Percentiles rank a stretch among this genome's conserved stretches.
Evolutionary conservation across 2,329 filamentous ascomycete species (phyloP).

Genomic region (Fusarium sp.): DNA sequence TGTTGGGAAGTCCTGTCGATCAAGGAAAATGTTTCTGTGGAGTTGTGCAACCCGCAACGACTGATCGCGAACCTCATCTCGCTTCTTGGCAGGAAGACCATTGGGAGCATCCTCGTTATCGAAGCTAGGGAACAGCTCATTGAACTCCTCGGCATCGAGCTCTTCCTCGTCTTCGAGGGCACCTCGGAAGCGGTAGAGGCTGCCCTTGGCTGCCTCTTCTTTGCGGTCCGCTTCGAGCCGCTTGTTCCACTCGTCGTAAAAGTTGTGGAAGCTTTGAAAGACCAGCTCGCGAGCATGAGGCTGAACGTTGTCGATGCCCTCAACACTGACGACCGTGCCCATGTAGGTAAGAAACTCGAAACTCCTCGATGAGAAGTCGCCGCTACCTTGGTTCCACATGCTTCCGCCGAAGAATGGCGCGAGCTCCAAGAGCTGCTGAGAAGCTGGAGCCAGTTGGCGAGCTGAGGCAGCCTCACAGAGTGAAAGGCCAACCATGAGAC

Average conservation of each 20-base stretch:
- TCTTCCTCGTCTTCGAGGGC: slow-evolving; percentile 82
- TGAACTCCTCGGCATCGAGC: slow-evolving; percentile 78
- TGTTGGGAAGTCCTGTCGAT: slow-evolving; percentile 53
- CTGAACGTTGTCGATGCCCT: slow-evolving; percentile 59
- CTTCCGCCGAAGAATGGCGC: slow-evolving; percentile 69
- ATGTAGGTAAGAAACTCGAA: slow-evolving; percentile 60
- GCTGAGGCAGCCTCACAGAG: slow-evolving; percentile 62
- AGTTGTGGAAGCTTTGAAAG: slow-evolving; percentile 75
- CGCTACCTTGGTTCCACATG: slow-evolving; percentile 45
- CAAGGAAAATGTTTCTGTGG: slow-evolving; percentile 67
- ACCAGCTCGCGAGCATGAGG: slow-evolving; percentile 64
- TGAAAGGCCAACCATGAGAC: slow-evolving; percentile 80
- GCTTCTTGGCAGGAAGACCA: slow-evolving; percentile 46
- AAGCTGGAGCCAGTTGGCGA: slow-evolving; percentile 55
- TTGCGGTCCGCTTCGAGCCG: slow-evolving; percentile 82
- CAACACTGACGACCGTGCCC: slow-evolving; percentile 56
- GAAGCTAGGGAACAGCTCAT: slow-evolving; percentile 84
- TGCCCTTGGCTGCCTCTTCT: slow-evolving; percentile 78
- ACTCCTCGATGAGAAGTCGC: slow-evolving; percentile 40
- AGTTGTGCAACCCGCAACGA: slow-evolving; percentile 72
- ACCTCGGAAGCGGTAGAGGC: slow-evolving; percentile 86
- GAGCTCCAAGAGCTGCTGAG: slow-evolving; percentile 56
- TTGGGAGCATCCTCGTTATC: slow-evolving; percentile 65
- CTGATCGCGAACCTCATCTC: slow-evolving; percentile 62
- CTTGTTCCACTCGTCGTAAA: slow-evolving; percentile 85